Conservation (phyloP, 352 stramenopile species). For the Globisporangium spiculum region DNA sequence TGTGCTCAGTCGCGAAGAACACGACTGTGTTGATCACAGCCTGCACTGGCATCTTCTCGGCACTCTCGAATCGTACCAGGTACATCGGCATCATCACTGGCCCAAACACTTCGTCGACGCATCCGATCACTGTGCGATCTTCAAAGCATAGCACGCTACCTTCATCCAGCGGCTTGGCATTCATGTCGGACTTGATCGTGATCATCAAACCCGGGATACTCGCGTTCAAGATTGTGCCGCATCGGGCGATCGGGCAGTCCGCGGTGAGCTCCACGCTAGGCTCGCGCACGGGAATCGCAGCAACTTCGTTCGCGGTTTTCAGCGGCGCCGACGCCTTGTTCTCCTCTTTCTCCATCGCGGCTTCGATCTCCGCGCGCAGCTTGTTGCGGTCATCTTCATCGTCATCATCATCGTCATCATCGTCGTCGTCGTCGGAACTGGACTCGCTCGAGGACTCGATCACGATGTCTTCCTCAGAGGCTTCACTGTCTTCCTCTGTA, state of each 20-base stretch:
- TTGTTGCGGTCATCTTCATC: conserved; percentile 37
- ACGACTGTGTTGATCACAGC: conserved; percentile 41
- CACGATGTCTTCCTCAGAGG: conserved; percentile 11
- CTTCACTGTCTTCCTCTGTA: conserved; percentile 19
- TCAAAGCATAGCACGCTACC: conserved; percentile 80
- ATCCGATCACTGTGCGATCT: conserved; percentile 72
- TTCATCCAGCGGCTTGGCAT: conserved; percentile 67
- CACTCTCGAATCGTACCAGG: conserved; percentile 72
- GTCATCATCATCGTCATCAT: conserved; percentile 20
- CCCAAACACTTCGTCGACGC: conserved; percentile 83
- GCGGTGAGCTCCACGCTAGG: conserved; percentile 66
- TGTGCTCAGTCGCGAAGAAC: conserved; percentile 76
- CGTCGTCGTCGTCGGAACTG: conserved; percentile 23
- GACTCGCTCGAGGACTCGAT: conserved; percentile 15
- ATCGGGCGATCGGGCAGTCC: conserved; percentile 68
- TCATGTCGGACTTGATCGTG: conserved; percentile 71
- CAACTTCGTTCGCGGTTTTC: conserved; percentile 70
- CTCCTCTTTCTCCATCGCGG: conserved; percentile 70
- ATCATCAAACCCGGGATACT: conserved; percentile 63
- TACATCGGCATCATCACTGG: conserved; percentile 87
- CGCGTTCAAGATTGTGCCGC: conserved; percentile 63
- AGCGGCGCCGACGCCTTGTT: conserved; percentile 41
- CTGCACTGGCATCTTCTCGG: conserved; percentile 59
- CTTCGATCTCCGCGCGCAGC: conserved; percentile 73
- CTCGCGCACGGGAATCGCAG: conserved; percentile 48